Percentiles rank a stretch among this genome's conserved stretches.
phyloP scores from a whole-genome alignment of 1,284 basidiomycete species.

The Sporisorium graminicola region DNA sequence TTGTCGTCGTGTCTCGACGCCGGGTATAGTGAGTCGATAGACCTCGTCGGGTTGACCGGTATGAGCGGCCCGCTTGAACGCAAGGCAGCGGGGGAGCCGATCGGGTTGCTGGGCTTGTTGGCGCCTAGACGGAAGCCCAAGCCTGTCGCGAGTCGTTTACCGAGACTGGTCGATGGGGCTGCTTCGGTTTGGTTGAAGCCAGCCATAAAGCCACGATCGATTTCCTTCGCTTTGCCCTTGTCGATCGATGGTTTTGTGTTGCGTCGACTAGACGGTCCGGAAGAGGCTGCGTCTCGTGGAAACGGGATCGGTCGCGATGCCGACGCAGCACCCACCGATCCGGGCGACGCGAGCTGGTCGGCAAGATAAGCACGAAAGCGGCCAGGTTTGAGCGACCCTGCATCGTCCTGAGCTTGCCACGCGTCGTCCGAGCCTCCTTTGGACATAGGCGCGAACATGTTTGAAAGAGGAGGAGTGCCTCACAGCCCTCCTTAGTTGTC shows the following conservation, averaged over 20 bases:
- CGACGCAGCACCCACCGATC: conserved; percentile 2
- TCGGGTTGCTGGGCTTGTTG: conserved; percentile 8
- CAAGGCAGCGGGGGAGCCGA: conserved; percentile 2
- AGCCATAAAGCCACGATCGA: conserved; percentile 32
- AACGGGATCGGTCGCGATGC: conserved; percentile 37
- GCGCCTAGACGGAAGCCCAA: conserved; percentile 38
- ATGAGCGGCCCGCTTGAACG: conserved; percentile 4
- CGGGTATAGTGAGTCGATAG: conserved; percentile 19
- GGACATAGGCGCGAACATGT: conserved; percentile 55
- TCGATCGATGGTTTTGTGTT: conserved; percentile 8
- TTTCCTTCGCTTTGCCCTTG: conserved; percentile 39
- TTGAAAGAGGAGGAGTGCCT: neutral
- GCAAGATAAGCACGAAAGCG: conserved; percentile 51
- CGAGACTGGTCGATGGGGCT: conserved; percentile 32
- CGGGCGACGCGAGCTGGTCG: conserved; percentile 32
- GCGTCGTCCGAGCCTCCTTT: conserved; percentile 50
- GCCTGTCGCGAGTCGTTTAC: conserved; percentile 33
- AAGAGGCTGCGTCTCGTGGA: conserved; percentile 17
- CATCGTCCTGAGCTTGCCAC: conserved; percentile 51
- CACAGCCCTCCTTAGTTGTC: neutral
- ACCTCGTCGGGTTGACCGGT: conserved; percentile 10
- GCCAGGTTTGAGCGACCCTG: conserved; percentile 52
- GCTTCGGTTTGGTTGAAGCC: conserved; percentile 20
- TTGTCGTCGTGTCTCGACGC: conserved; percentile 7
- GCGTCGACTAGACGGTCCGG: conserved; percentile 9